Percentiles rank a stretch among this genome's conserved stretches.
phyloP scores from a whole-genome alignment of 371 early-diverging fungal species.

The Mucor plumbeus region DNA sequence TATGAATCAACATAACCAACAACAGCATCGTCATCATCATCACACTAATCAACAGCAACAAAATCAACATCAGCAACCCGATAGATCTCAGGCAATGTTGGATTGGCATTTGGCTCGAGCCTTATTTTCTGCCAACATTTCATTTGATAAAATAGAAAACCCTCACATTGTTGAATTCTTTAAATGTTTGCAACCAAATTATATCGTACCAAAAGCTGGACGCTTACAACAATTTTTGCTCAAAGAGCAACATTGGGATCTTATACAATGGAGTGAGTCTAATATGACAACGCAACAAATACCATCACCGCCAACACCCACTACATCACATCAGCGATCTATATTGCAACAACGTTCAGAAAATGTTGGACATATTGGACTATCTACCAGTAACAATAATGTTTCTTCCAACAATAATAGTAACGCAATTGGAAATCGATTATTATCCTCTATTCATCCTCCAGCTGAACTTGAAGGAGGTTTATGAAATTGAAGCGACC shows the following conservation, averaged over 20 bases:
- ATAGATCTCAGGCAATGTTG: slow-evolving; percentile 22
- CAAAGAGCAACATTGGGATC: slow-evolving; percentile 51
- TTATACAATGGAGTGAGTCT: slow-evolving; percentile 21
- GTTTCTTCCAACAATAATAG: background rate
- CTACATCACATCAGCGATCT: background rate
- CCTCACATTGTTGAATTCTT: slow-evolving; percentile 40
- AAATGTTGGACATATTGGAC: slow-evolving; percentile 1
- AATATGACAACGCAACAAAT: background rate
- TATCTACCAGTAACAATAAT: background rate
- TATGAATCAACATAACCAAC: background rate
- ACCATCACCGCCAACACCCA: background rate
- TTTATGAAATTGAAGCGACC: background rate
- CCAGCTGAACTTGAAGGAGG: slow-evolving; percentile 18
- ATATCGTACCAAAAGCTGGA: slow-evolving; percentile 31
- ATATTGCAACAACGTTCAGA: slow-evolving; percentile 19
- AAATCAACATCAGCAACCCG: background rate
- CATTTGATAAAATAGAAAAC: slow-evolving; percentile 38
- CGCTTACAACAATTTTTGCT: slow-evolving; percentile 39
- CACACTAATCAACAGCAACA: background rate
- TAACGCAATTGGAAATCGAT: background rate
- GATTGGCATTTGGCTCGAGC: slow-evolving; percentile 49
- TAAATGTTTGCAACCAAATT: slow-evolving; percentile 40
- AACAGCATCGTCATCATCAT: background rate
- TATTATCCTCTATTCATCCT: slow-evolving; percentile 14
- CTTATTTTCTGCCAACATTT: slow-evolving; percentile 40